Conservation (phyloP, 73 alveolate genomes). For the Blepharisma stoltei region DNA sequence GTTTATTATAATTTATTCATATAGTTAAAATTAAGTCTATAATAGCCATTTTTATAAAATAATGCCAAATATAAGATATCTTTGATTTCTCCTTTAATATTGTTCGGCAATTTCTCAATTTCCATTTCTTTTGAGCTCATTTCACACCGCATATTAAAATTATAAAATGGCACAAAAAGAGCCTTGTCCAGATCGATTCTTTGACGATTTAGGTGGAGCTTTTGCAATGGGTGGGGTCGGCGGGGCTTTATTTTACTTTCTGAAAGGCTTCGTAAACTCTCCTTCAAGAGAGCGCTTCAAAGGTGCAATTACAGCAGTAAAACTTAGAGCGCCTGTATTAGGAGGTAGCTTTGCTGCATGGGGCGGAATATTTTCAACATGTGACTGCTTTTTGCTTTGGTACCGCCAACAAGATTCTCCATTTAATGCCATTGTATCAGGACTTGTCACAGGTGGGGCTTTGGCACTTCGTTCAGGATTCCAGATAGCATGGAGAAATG, state of each 20-base stretch:
- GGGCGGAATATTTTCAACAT: constrained; percentile 60
- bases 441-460: constrained; percentile 64
- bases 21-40: no score
- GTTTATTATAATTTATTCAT: no score
- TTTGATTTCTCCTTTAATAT: no score
- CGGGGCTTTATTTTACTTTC: constrained; percentile 48
- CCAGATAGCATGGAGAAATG: constrained; percentile 55
- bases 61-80: no score
- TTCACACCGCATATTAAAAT: neutral
- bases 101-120: no score
- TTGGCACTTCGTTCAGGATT: constrained; percentile 61
- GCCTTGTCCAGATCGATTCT: constrained; percentile 71
- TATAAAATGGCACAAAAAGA: constrained; percentile 38
- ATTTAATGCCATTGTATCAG: constrained; percentile 51
- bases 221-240: constrained; percentile 57
- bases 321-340: constrained; percentile 64
- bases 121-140: no score
- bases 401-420: constrained; percentile 61
- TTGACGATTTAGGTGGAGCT: constrained; percentile 65
- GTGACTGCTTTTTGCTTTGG: constrained; percentile 52
- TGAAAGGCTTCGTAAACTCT: constrained; percentile 58
- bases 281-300: constrained; percentile 54
- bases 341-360: constrained; percentile 74
- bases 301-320: constrained; percentile 58
- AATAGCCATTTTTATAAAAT: no score